Evolutionary conservation across 495 filamentous ascomycete species (phyloP), one percentile per base, ranked within the genome.

Genomic region (Podospora australis): DNA sequence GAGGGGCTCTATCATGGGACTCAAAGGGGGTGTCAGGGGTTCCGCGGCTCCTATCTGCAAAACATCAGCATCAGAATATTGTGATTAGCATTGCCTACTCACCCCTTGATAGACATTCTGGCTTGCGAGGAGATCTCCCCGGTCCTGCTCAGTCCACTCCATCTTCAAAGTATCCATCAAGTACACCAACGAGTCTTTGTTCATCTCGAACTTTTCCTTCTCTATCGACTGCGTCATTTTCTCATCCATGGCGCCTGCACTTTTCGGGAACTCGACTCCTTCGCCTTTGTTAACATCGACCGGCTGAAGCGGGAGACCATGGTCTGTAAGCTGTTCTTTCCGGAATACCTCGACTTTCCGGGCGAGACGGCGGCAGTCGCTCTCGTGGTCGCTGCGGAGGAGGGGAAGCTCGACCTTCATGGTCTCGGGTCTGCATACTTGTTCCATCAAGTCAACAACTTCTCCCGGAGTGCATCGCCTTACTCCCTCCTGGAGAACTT

Each of bases 11-110:
- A 62, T 53, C 14, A 64, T 42, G 2, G 81, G 80, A 30, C 79
- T 73, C 9, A 86, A 60, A 10, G 79, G 81, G 23, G 82, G 83
- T 9, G 81, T 81, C 22, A 83, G 32, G 20, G 60, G 69, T 29
- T 69, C 60, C 8, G 58, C 48, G 5, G 52, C 57, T 45, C 46
- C 46, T 41, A 14, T 32, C 22, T 48, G 44, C 49, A 49, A 22
- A 29, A 52, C 6, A 21, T 56, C 48, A 35, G 30, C 30, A 35
- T 6, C 53, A 48, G 14, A 7, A 20, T 2, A 13, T 39, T 24
- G 4, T 23, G 44, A 21, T 20, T 52, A 32, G 14, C 14, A 28
- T 3, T 16, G 14, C 47, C 10, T 8, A 58, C 64, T 47, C 63
- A 73, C 75, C 46, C 56, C 71, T 40, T 58, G 61, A 46, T 67